These are phyloP conservation scores for Chondrostereum purpureum DNA, from an alignment of 1,284 basidiomycete genomes.

Conservation along the genomic window DNA sequence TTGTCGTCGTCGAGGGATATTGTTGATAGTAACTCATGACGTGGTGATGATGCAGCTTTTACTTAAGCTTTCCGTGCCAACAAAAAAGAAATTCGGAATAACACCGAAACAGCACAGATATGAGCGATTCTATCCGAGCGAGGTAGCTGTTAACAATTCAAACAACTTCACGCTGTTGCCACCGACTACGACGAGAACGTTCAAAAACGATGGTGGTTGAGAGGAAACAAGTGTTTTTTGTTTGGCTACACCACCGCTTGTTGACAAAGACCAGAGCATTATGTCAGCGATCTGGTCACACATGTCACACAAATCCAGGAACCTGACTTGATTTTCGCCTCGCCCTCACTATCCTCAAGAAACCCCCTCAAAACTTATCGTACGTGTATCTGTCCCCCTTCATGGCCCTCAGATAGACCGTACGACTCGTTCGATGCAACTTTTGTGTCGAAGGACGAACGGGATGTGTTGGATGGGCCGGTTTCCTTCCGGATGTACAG, in stretches of 20 bases:
- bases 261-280: background rate
- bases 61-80: too few species aligned
- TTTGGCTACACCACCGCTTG: background rate
- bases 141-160: too few species aligned
- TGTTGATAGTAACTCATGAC: slow-evolving; percentile 30
- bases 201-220: background rate
- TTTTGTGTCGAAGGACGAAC: slow-evolving; percentile 16
- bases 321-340: slow-evolving; percentile 10
- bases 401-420: slow-evolving; percentile 8
- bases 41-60: too few species aligned
- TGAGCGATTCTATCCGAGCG: too few species aligned
- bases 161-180: background rate
- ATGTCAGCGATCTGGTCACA: background rate
- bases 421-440: slow-evolving; percentile 15
- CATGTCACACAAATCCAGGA: background rate
- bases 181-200: background rate
- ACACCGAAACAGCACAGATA: too few species aligned
- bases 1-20: slow-evolving; percentile 22
- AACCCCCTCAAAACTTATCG: background rate
- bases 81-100: too few species aligned
- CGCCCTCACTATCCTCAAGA: slow-evolving; percentile 9
- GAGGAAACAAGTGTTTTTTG: background rate
- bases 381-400: background rate
- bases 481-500: slow-evolving; percentile 14
- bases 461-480: slow-evolving; percentile 13